These are phyloP conservation scores for Cylindrodendrum hubeiense DNA, from an alignment of 2,329 filamentous ascomycete genomes.

Conservation along the genomic window DNA sequence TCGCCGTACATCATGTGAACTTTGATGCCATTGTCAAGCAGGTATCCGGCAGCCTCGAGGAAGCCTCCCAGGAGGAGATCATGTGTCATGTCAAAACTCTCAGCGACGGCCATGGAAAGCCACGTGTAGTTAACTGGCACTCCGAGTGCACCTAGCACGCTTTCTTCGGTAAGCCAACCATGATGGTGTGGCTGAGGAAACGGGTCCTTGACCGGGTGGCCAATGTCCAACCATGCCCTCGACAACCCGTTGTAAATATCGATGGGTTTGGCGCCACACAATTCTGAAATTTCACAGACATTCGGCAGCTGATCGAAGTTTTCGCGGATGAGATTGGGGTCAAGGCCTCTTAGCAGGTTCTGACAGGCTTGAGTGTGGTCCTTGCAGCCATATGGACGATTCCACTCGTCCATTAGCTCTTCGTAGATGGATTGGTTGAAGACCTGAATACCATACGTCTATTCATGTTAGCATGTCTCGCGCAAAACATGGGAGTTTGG, in stretches of 20 bases:
- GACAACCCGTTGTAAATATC: slow-evolving; percentile 62
- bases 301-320: not conserved
- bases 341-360: slow-evolving; percentile 60
- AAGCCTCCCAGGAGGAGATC: slow-evolving; percentile 66
- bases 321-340: slow-evolving; percentile 36
- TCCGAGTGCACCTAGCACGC: slow-evolving; percentile 70
- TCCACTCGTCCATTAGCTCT: slow-evolving; percentile 46
- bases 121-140: slow-evolving; percentile 70
- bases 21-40: slow-evolving; percentile 73
- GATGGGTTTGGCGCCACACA: slow-evolving; percentile 52
- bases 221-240: slow-evolving; percentile 70
- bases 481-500: not conserved
- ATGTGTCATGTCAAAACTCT: slow-evolving; percentile 71
- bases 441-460: slow-evolving; percentile 68
- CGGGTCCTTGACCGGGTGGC: slow-evolving; percentile 66
- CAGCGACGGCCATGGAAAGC: slow-evolving; percentile 55
- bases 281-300: slow-evolving; percentile 7
- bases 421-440: slow-evolving; percentile 61
- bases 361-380: slow-evolving; percentile 67
- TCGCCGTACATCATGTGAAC: slow-evolving; percentile 80
- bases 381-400: slow-evolving; percentile 60
- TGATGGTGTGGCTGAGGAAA: slow-evolving; percentile 73
- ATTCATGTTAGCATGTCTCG: not conserved
- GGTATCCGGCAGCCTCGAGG: slow-evolving; percentile 66
- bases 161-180: slow-evolving; percentile 71